Percentiles rank a stretch among this genome's conserved stretches.
phyloP scores from a whole-genome alignment of 78 protist genomes.

The Diacronema lutheri region DNA sequence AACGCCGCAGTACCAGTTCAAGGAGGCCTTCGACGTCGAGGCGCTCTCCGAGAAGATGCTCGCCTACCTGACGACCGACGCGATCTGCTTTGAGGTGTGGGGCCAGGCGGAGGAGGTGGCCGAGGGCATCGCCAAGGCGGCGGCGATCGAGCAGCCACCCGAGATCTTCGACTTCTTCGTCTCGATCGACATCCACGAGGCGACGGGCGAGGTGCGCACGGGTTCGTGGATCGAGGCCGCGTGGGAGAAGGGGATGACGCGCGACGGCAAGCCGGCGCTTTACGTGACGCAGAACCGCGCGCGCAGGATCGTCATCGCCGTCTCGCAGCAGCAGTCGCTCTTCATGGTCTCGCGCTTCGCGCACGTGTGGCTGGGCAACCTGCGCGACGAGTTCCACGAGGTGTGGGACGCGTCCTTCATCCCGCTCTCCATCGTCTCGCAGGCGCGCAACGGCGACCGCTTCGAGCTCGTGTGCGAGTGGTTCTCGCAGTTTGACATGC shows the following conservation, averaged over 20 bases:
- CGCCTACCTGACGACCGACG: neutral
- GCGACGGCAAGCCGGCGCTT: neutral
- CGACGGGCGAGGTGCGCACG: neutral
- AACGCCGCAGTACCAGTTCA: neutral
- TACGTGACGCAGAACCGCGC: neutral
- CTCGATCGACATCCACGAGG: neutral
- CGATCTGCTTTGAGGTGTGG: neutral
- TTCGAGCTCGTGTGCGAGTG: neutral
- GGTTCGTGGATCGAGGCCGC: neutral
- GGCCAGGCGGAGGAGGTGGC: neutral
- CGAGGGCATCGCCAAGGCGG: neutral
- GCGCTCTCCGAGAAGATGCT: neutral
- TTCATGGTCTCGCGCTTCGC: neutral
- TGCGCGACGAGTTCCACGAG: neutral
- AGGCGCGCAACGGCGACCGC: neutral
- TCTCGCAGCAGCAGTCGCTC: neutral
- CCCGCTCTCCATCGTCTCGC: neutral
- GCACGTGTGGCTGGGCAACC: neutral
- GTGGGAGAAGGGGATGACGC: neutral
- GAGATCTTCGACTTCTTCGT: neutral
- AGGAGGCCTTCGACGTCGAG: neutral
- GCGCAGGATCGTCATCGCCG: neutral
- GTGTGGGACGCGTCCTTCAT: neutral
- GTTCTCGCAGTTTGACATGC: neutral
- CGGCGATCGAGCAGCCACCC: neutral